Conservation (phyloP, 345 rosid genomes). For the Bruguiera parviflora region DNA sequence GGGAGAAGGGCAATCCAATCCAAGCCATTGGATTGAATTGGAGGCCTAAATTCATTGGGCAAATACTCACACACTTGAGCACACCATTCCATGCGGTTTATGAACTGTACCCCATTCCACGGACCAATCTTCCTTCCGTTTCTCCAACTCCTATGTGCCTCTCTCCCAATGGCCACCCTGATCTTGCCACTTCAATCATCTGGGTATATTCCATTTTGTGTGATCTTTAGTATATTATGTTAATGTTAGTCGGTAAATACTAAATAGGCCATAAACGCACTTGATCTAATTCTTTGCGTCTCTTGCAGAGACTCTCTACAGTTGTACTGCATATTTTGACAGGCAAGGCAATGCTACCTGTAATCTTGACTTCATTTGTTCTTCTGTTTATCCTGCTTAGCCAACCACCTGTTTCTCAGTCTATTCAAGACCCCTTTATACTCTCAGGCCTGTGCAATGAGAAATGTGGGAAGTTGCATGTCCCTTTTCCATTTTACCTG, state of each 20-base stretch:
- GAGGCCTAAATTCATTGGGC: slow-evolving; percentile 14
- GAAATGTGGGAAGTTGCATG: slow-evolving; percentile 49
- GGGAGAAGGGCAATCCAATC: background rate
- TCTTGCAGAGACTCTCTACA: slow-evolving; percentile 19
- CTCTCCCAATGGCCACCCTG: background rate
- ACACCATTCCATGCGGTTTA: slow-evolving; percentile 42
- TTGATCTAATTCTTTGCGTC: slow-evolving; percentile 14
- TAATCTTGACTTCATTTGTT: slow-evolving; percentile 29
- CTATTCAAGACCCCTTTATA: slow-evolving; percentile 16
- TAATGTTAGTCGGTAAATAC: background rate
- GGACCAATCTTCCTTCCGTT: slow-evolving; percentile 62
- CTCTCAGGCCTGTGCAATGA: slow-evolving; percentile 40
- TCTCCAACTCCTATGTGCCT: slow-evolving; percentile 48
- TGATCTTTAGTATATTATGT: background rate
- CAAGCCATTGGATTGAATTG: slow-evolving; percentile 29
- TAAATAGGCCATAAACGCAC: background rate
- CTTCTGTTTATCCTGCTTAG: slow-evolving; percentile 35
- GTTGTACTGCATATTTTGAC: slow-evolving; percentile 13
- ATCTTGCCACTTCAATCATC: slow-evolving; percentile 28
- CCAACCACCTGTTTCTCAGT: slow-evolving; percentile 27
- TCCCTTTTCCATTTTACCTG: slow-evolving; percentile 68
- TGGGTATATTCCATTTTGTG: background rate
- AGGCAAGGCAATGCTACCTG: slow-evolving; percentile 30
- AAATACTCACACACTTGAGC: slow-evolving; percentile 25
- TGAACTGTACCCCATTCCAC: slow-evolving; percentile 56